Evolutionary conservation across 2,329 filamentous ascomycete genomes (phyloP), one percentile per base, ranked within the genome.

Genomic region (Annulohypoxylon truncatum): DNA sequence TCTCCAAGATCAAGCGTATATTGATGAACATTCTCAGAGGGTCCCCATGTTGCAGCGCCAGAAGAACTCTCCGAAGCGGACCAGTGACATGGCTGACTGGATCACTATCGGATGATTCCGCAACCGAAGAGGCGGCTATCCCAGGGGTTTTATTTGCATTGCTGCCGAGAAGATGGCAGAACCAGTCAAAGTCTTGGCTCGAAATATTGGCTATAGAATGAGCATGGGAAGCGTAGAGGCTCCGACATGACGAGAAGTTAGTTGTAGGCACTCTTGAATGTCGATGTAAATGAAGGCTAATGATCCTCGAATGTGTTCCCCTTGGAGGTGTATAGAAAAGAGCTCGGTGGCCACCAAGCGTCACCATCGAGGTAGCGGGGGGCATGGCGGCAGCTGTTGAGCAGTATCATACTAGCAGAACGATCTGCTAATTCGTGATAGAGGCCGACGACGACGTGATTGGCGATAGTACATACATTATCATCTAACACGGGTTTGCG

Each of bases 221-320:
- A 13, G 31, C 20, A 28, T 12, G 9, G 29, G 31, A 28, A 22
- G 31, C 4, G 18, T 38, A 8, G 15, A 58, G n/a, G 24, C 4
- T 52, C 20, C 29, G 53, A 15, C 9, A 42, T 57, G 10, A 24
- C 4, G 40, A 58, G 4, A 31, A 1, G 20, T 3, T 12, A 28
- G 35, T 24, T 52, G 38, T 35, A 55, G n/a, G 18, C n/a, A 18
- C 29, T 47, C 46, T 42, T 54, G 61, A 72, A 24, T 24, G 69
- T 67, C 71, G 71, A 61, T 67, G 61, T 40, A 75, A 66, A 42
- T 73, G 73, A 42, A 67, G 46, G 47, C 64, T 69, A 46, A 75
- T 28, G 38, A 76, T 64, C 29, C 73, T 70, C 38, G 74, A 75
- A 22, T 71, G 56, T 1, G 70, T 75, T 60, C 76, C 71, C 58